Evolutionary conservation across 805 yeast genomes (phyloP), one percentile per base, ranked within the genome.

Genomic region (Huiozyma sinensis): DNA sequence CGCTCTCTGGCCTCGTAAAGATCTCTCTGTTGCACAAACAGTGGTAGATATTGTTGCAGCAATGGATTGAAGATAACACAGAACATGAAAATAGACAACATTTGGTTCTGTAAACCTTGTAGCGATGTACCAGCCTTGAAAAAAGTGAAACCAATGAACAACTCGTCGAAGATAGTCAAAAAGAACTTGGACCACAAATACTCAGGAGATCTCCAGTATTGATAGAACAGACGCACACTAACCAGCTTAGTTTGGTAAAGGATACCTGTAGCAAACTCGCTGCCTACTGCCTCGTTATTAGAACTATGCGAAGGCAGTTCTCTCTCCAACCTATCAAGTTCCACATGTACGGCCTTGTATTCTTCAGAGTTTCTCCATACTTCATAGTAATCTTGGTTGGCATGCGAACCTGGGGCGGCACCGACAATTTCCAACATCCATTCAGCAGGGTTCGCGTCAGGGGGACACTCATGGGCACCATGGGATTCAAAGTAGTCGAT

Each of bases 351-450:
- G 5, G 71, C 77, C 43, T 64, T 56, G 53, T 72, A 76, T 58
- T 86, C 87, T 1, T 64, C 64, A 35, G 95, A 84, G 39, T 72
- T 70, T 60, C 73, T 64, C 95, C 96, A 85, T 40, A 82, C 86
- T 56, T 83, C 81, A 56, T 76, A 71, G 55, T 81, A 83, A 61
- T 83, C 84, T 63, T 79, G 83, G 41, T 70, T 70, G 13, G 87
- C 83, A 51, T 77, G 81, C 33, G 85, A 76, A 44, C 88, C 88
- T 6, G 88, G 88, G 34, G 88, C 87, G 44, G 88, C 88, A 56
- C 89, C 88, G 54, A 82, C 82, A 50, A 81, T 83, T 50, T 83
- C 84, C 64, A 87, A 70, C 95, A 87, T 87, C 92, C 95, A 87
- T 67, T 86, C 95, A n/a, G 89, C 90, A 29, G 92, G 92, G 50